These are phyloP conservation scores for Periconia sp. DNA, from an alignment of 2,329 filamentous ascomycete genomes.

Conservation along the genomic window DNA sequence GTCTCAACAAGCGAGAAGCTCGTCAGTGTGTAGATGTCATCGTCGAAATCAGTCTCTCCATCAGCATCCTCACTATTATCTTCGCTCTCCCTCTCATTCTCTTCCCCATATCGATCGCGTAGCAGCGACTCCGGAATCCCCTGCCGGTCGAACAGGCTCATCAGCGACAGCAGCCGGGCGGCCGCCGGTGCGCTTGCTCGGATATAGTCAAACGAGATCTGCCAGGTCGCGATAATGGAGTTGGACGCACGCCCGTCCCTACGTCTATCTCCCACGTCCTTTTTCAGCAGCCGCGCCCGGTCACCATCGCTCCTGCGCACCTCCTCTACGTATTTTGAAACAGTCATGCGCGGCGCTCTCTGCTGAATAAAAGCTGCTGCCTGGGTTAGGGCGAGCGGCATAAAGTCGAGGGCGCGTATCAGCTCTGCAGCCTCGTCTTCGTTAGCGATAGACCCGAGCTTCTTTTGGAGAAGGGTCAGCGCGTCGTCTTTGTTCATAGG, in stretches of 20 bases:
- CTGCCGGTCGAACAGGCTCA: conserved; percentile 52
- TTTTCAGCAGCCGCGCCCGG: conserved; percentile 17
- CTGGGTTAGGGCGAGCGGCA: conserved; percentile 39
- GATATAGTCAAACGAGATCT: conserved; percentile 38
- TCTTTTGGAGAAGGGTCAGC: conserved; percentile 21
- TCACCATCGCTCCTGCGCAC: conserved; percentile 39
- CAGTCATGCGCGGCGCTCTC: conserved; percentile 11
- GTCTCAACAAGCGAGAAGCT: too few relatives aligned
- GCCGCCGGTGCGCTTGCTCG: conserved; percentile 31
- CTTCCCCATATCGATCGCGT: conserved; percentile 8
- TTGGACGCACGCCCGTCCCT: conserved; percentile 38
- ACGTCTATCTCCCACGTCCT: conserved; percentile 32
- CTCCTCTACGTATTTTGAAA: conserved; percentile 40
- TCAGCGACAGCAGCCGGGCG: conserved; percentile 49
- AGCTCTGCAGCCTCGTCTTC: conserved; percentile 1
- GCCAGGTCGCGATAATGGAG: conserved; percentile 43
- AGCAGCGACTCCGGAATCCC: conserved; percentile 45
- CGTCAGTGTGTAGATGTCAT: too few relatives aligned
- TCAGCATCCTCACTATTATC: too few relatives aligned
- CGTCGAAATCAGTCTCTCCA: too few relatives aligned
- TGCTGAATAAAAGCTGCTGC: conserved; percentile 36
- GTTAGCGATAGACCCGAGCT: conserved; percentile 13
- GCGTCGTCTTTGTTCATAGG: conserved; percentile 22
- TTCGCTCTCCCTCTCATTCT: too few relatives aligned
- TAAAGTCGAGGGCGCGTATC: conserved; percentile 23